Evolutionary conservation across 2,329 filamentous ascomycete species (phyloP), one percentile per base, ranked within the genome.

Genomic region (Diaporthe aspalathi): DNA sequence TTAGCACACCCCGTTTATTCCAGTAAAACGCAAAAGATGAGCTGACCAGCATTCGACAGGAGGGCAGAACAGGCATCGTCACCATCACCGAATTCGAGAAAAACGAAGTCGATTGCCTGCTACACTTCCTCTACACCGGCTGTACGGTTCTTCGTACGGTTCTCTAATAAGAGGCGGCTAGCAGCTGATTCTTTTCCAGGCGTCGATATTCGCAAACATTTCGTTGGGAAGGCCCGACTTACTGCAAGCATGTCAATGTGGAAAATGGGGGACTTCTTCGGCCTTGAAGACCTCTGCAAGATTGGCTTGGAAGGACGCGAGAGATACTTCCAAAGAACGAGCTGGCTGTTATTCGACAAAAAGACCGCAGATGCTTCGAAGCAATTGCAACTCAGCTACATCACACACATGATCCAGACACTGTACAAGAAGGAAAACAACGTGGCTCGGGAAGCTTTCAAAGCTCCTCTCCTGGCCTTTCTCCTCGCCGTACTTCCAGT

Each of bases 121-220:
- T 68, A 11, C 52, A 40, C 6, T 68, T 49, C 3, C 40, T 68
- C 14, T 68, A 68, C 40, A 57, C 66, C 3, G 66, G 66, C 14
- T 24, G 66, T 68, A 43, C n/a, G 66, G 22, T 2, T n/a, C 35
- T 35, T n/a, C 27, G 5, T 2, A n/a, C 16, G 16, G 5, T 16
- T 5, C 17, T 0, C n/a, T 16, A 5, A 9, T 2, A 27, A 5
- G 1, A 22, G 14, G 3, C 5, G 1, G 2, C 9, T 68, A 3
- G 5, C 38, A 3, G 5, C 38, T 47, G 12, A 68, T 17, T 2
- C 0, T 5, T 6, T 6, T 17, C 6, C 27, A 67, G 65, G 6
- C 14, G 27, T 67, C 50, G 32, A 67, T 24, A 7, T n/a, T 7
- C 14, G 12, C 17, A 6, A 60, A 4, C 22, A 20, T 24, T 29